Evolutionary conservation across 2,329 filamentous ascomycete genomes (phyloP), one percentile per base, ranked within the genome.

Genomic region (Trematosphaeria pertusa): DNA sequence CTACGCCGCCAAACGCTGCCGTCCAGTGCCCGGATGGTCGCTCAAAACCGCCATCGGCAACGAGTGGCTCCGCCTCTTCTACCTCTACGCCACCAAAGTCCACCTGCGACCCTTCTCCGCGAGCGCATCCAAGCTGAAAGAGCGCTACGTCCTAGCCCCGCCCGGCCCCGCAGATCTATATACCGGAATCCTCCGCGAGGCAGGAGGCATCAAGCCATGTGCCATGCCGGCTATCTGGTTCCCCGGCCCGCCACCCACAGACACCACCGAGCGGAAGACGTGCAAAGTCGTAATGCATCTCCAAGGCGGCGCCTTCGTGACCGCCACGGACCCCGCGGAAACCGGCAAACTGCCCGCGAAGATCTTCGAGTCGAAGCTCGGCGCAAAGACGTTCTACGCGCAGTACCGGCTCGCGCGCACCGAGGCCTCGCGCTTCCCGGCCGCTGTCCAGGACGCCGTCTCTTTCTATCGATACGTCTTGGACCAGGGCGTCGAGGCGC

Each of bases 391-490:
- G 35, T 65, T 65, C 5, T 64, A 58, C n/a, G 62, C 57, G 12
- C 73, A 75, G 51, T 78, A 79, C 56, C 69, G 77, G 0, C 67
- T 79, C 3, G 51, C 71, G 8, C 62, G 67, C 2, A 66, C 69
- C 40, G 62, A 70, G 0, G 58, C 53, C 8, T 26, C 45, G 4
- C 61, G 65, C 2, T 78, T 78, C 57, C 76, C 76, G 0, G 75
- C 75, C 3, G 72, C 73, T 14, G 48, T 77, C 3, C 76, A 78
- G 58, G 76, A 78, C 46, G 62, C 66, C 0, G 54, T 79, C 18
- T 70, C 74, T 0, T 56, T 62, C 11, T 77, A 75, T 46, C 45
- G 62, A 8, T 73, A 76, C 51, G 58, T 77, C 2, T 58, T 75
- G 5, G 52, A 65, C 2, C 57, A 58, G 7, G 50, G 62, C 1